Evolutionary conservation across 1,284 basidiomycete species (phyloP), one percentile per base, ranked within the genome.

Genomic region (Sporisorium sorghi): DNA sequence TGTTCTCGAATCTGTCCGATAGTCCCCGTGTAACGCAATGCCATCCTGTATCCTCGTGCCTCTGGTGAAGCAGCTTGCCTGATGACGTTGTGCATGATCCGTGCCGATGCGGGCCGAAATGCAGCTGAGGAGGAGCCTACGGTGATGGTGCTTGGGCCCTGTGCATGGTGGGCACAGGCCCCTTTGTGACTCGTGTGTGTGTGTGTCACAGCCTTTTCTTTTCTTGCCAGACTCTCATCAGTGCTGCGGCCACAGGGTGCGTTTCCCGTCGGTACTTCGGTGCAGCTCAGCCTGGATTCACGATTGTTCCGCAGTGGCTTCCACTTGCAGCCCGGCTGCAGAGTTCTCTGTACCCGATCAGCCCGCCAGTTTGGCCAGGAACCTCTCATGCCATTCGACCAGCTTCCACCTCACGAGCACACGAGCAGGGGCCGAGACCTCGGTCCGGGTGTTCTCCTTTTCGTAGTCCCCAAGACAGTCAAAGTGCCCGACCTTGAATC

Each of bases 21-120:
- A 40, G 37, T 40, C 37, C 19, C 35, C 15, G n/a, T 40, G 37
- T 19, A 40, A 40, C 37, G 37, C 37, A 40, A 40, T 40, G 37
- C 37, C n/a, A 19, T 14, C 37, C 37, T 40, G 37, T 19, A 40
- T 40, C 37, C n/a, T 19, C 5, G 15, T 9, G 8, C 12, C n/a
- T 40, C 37, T 40, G n/a, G 1, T 19, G 17, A 9, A 40, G n/a
- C 6, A 9, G n/a, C 37, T 40, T 40, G 17, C 9, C 37, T 19
- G n/a, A 40, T 8, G 37, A 40, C 14, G n/a, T 17, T n/a, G 15
- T 8, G 15, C 5, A n/a, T n/a, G 33, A 33, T 6, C 33, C 33
- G 14, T 33, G 33, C 33, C n/a, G n/a, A n/a, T n/a, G n/a, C n/a
- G n/a, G n/a, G n/a, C n/a, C n/a, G n/a, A n/a, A n/a, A n/a, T 33